Evolutionary conservation across 345 rosid genomes (phyloP).

Genomic region (Combretum micranthum): DNA sequence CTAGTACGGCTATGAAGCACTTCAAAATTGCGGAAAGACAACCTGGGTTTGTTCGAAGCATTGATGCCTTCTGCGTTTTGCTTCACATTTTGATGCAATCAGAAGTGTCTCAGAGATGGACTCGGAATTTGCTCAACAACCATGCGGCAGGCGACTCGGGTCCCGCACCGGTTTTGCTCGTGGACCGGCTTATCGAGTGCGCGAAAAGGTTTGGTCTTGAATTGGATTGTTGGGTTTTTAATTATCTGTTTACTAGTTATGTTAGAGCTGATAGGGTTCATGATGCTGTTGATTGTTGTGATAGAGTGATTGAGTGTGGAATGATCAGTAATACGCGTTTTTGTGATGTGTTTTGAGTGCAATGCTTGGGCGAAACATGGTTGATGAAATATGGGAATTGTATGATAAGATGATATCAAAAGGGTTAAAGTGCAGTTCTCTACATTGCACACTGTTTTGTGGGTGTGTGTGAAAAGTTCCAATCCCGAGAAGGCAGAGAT

Average conservation of each 20-base stretch:
- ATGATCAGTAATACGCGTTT: constrained; percentile 23
- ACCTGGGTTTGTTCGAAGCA: constrained; percentile 27
- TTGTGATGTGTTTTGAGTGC: constrained; percentile 35
- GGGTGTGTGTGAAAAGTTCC: constrained; percentile 45
- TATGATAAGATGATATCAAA: constrained; percentile 38
- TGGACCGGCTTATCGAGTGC: constrained; percentile 34
- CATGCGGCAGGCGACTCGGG: constrained; percentile 29
- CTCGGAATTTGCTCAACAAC: constrained; percentile 30
- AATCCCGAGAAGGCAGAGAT: constrained; percentile 41
- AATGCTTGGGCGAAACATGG: constrained; percentile 35
- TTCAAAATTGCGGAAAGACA: constrained; percentile 22
- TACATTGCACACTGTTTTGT: constrained; percentile 38
- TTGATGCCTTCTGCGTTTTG: constrained; percentile 40
- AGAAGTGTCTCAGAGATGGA: constrained; percentile 22
- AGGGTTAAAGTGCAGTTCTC: constrained; percentile 40
- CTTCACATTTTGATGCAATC: constrained; percentile 47
- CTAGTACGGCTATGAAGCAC: constrained; percentile 39
- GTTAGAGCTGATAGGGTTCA: constrained; percentile 25
- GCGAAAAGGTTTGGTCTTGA: constrained; percentile 35
- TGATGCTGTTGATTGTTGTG: constrained; percentile 34
- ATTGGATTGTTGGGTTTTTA: constrained; percentile 34
- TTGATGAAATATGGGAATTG: constrained; percentile 32
- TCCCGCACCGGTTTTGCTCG: constrained; percentile 23
- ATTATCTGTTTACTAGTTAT: constrained; percentile 57
- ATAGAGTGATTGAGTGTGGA: constrained; percentile 36